Conservation (phyloP, 1,284 basidiomycete species). For the Takashimella koratensis region DNA sequence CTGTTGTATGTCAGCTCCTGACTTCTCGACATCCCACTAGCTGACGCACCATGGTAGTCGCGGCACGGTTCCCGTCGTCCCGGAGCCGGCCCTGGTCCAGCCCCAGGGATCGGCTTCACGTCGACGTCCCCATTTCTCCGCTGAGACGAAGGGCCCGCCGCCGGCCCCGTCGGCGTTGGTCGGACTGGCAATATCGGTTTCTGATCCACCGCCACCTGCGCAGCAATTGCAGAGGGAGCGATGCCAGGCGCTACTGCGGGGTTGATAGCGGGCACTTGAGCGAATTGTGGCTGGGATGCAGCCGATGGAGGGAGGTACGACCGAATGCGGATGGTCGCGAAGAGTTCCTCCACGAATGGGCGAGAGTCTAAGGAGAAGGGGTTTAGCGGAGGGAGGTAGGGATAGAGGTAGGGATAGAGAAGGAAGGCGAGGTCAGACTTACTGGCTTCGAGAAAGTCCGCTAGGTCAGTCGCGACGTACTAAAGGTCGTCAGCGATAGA, state of each 20-base stretch:
- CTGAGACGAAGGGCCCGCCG: conserved; percentile 27
- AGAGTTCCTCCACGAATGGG: conserved; percentile 77
- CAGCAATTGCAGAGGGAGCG: conserved; percentile 23
- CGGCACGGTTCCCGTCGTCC: conserved; percentile 54
- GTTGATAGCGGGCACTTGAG: conserved; percentile 14
- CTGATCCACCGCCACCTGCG: conserved; percentile 21
- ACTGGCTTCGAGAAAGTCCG: conserved; percentile 91
- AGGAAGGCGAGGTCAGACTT: conserved; percentile 19
- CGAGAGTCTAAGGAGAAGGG: conserved; percentile 57
- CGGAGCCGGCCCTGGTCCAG: background rate
- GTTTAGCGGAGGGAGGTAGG: conserved; percentile 4
- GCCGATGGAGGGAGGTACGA: conserved; percentile 62
- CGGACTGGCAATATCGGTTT: background rate
- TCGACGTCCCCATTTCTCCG: conserved; percentile 18
- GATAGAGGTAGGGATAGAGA: background rate
- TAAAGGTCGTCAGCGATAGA: conserved; percentile 12
- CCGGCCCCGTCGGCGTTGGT: conserved; percentile 2
- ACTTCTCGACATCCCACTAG: conserved; percentile 7
- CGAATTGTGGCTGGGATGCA: conserved; percentile 18
- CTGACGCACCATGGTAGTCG: conserved; percentile 81
- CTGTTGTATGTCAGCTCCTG: conserved; percentile 50
- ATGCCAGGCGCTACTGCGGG: conserved; percentile 25
- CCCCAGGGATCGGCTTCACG: conserved; percentile 16
- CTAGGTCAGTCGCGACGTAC: conserved; percentile 69
- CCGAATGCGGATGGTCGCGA: conserved; percentile 73